phyloP scores from a whole-genome alignment of 305 asterid genomes.

The Solanum hybrid region DNA sequence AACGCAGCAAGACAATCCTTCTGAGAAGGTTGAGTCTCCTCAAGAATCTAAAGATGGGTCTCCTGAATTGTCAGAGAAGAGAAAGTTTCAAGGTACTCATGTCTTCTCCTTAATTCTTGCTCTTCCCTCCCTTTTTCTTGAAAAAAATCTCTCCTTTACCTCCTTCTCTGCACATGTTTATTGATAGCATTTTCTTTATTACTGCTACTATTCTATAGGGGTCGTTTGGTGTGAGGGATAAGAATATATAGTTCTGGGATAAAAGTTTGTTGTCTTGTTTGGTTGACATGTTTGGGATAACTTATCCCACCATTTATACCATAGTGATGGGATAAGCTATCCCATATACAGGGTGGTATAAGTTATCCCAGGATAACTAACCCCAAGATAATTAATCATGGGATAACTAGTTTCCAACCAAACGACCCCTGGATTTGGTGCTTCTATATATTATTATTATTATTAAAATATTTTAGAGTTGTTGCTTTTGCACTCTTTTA shows the following conservation, averaged over 20 bases:
- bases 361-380: too few species aligned
- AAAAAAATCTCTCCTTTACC: neutral
- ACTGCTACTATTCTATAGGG: neutral
- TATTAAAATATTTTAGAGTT: neutral
- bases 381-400: too few species aligned
- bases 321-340: too few species aligned
- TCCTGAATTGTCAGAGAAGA: slow-evolving; percentile 10
- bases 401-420: too few species aligned
- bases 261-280: too few species aligned
- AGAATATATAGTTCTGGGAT: too few species aligned
- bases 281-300: too few species aligned
- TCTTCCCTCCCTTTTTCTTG: neutral
- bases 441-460: neutral
- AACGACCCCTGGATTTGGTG: neutral
- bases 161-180: neutral
- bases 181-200: neutral
- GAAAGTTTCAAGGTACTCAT: slow-evolving; percentile 26
- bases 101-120: neutral
- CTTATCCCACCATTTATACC: too few species aligned
- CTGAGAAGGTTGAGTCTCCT: slow-evolving; percentile 6
- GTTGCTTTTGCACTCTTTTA: neutral
- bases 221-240: too few species aligned
- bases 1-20: slow-evolving; percentile 3
- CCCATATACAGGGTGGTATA: too few species aligned
- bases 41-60: neutral